phyloP scores from a whole-genome alignment of 495 filamentous ascomycete genomes.

The Polyplosphaeria fusca region DNA sequence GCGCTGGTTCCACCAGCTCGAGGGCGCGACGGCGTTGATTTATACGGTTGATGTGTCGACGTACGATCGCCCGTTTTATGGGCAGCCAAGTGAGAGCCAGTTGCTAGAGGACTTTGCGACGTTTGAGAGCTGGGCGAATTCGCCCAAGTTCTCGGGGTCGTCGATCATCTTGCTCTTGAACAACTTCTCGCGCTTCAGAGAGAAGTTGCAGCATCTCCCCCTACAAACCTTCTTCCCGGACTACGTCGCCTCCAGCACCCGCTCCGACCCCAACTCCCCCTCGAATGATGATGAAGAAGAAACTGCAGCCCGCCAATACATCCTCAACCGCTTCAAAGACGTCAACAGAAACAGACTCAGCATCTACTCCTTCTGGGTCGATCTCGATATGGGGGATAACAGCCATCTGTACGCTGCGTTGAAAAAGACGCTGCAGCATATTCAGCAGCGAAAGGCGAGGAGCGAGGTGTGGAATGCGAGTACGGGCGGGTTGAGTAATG shows the following conservation, averaged over 20 bases:
- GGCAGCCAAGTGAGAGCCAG: conserved; percentile 13
- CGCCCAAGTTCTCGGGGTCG: conserved; percentile 18
- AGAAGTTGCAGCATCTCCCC: conserved; percentile 24
- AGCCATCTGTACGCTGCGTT: conserved; percentile 27
- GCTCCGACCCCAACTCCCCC: too few species aligned
- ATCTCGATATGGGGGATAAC: conserved; percentile 31
- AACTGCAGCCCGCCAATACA: conserved; percentile 22
- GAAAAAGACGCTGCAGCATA: conserved; percentile 26
- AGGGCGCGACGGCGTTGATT: conserved; percentile 19
- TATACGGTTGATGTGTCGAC: conserved; percentile 27
- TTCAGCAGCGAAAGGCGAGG: conserved; percentile 27
- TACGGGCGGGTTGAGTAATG: conserved; percentile 4
- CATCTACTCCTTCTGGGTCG: conserved; percentile 32
- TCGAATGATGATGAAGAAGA: conserved; percentile 4
- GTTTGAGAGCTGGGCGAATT: conserved; percentile 25
- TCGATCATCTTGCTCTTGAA: conserved; percentile 25
- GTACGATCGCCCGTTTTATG: conserved; percentile 26
- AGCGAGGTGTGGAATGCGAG: conserved; percentile 27
- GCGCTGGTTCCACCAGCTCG: conserved; percentile 32
- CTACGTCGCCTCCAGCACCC: too few species aligned
- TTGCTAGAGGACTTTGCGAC: conserved; percentile 27
- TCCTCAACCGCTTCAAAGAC: conserved; percentile 30
- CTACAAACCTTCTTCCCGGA: conserved; percentile 26
- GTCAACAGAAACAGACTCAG: conserved; percentile 20
- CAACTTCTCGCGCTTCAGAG: conserved; percentile 27